Conservation (phyloP, 2,329 filamentous ascomycete genomes). For the Akanthomyces lecanii region DNA sequence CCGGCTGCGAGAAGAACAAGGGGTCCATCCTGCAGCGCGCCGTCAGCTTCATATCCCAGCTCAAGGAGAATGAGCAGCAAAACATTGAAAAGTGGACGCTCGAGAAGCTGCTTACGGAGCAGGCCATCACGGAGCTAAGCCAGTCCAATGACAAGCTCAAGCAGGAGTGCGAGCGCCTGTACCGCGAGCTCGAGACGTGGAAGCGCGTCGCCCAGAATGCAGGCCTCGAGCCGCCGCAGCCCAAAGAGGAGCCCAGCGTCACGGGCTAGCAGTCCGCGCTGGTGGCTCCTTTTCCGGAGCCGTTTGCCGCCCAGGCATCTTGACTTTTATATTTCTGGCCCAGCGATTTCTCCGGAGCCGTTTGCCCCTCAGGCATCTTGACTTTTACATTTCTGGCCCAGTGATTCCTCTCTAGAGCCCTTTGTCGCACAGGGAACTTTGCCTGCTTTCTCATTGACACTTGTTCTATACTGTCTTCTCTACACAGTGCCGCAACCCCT, state of each 20-base stretch:
- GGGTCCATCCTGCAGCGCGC: conserved; percentile 91
- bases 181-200: conserved; percentile 74
- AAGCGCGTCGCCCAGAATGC: conserved; percentile 64
- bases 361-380: too few species aligned
- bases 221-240: conserved; percentile 45
- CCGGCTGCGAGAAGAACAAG: conserved; percentile 98
- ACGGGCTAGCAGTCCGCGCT: conserved; percentile 14
- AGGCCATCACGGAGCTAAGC: conserved; percentile 83
- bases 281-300: not conserved
- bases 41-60: conserved; percentile 88
- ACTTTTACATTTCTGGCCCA: not conserved
- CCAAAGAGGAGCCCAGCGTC: conserved; percentile 33
- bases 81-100: conserved; percentile 94
- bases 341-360: not conserved
- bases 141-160: conserved; percentile 84
- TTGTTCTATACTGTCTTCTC: not conserved
- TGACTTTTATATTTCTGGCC: not conserved
- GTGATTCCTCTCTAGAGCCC: not conserved
- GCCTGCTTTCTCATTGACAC: not conserved
- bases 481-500: not conserved
- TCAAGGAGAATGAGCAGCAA: conserved; percentile 89
- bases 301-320: not conserved
- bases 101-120: conserved; percentile 84
- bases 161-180: conserved; percentile 71
- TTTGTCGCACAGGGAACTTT: too few species aligned